These are phyloP conservation scores for Coccomyxa subellipsoidea DNA, from an alignment of 163 green algal species.

Conservation along the genomic window DNA sequence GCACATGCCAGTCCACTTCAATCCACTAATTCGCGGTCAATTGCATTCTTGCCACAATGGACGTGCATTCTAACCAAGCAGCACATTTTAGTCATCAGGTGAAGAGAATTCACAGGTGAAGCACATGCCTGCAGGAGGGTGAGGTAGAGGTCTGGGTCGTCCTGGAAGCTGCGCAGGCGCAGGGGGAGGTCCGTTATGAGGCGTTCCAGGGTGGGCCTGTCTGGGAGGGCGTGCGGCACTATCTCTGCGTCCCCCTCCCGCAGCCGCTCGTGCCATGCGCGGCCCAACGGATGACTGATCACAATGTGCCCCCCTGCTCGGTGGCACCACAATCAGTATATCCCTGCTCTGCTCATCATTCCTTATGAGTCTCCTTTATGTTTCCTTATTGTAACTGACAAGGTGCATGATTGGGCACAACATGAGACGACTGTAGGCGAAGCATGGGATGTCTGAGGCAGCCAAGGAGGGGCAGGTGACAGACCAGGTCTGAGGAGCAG, in stretches of 20 bases:
- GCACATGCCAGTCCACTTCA: background rate
- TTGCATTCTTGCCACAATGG: background rate
- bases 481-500: conserved; percentile 36
- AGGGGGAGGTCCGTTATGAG: conserved; percentile 64
- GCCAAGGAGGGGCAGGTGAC: background rate
- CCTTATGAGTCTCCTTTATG: no score
- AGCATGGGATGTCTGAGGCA: no score
- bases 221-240: conserved; percentile 57
- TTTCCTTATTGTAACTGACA: no score
- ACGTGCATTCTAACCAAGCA: no score
- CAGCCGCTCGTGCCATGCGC: conserved; percentile 23
- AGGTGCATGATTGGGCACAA: no score
- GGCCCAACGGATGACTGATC: conserved; percentile 65
- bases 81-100: no score
- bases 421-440: no score
- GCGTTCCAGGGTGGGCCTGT: conserved; percentile 36
- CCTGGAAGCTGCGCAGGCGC: conserved; percentile 37
- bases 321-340: background rate
- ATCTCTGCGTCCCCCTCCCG: conserved; percentile 29
- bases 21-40: background rate
- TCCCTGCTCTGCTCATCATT: no score
- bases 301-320: conserved; percentile 53
- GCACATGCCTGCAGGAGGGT: conserved; percentile 58
- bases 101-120: no score
- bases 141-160: conserved; percentile 65